Conservation (phyloP, 768 basidiomycete species). For the Tricholoma bakamatsutake region DNA sequence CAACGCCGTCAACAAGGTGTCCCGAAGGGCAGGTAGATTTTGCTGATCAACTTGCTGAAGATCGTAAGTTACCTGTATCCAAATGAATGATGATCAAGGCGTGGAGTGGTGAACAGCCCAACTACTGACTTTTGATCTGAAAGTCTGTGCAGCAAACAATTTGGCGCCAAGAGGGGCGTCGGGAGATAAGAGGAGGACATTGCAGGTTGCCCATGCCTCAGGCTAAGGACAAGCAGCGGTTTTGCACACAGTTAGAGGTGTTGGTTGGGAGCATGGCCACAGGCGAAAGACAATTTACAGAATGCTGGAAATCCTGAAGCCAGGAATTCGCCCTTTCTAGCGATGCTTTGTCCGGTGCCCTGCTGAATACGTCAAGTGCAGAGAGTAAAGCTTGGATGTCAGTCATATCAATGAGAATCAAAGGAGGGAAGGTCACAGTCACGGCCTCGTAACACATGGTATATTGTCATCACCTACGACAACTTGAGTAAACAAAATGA, state of each 20-base stretch:
- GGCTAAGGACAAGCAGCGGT: conserved; percentile 66
- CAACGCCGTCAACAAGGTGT: conserved; percentile 79
- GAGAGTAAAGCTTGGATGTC: conserved; percentile 68
- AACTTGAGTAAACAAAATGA: conserved; percentile 40
- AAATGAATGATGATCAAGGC: conserved; percentile 26
- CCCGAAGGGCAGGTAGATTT: conserved; percentile 74
- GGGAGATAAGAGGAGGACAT: conserved; percentile 78
- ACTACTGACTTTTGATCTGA: conserved; percentile 79
- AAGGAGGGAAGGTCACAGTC: conserved; percentile 6
- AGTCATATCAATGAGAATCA: conserved; percentile 43
- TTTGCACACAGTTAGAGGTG: conserved; percentile 62
- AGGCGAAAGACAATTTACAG: conserved; percentile 85
- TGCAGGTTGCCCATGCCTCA: conserved; percentile 96
- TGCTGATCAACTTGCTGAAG: conserved; percentile 76
- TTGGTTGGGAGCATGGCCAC: conserved; percentile 54
- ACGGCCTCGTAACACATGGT: conserved; percentile 23
- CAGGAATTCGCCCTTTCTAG: conserved; percentile 88
- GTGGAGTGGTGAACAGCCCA: conserved; percentile 7
- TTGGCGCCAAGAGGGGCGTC: conserved; percentile 77
- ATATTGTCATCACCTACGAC: conserved; percentile 39
- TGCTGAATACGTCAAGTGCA: conserved; percentile 73
- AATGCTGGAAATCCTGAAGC: conserved; percentile 99
- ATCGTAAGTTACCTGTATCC: conserved; percentile 85
- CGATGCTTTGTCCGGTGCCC: conserved; percentile 76
- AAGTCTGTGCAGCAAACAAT: conserved; percentile 94